Percentiles rank a stretch among this genome's conserved stretches.
These are phyloP conservation scores for Russula griseocarnosa DNA, from an alignment of 768 basidiomycete species.

Conservation along the genomic window DNA sequence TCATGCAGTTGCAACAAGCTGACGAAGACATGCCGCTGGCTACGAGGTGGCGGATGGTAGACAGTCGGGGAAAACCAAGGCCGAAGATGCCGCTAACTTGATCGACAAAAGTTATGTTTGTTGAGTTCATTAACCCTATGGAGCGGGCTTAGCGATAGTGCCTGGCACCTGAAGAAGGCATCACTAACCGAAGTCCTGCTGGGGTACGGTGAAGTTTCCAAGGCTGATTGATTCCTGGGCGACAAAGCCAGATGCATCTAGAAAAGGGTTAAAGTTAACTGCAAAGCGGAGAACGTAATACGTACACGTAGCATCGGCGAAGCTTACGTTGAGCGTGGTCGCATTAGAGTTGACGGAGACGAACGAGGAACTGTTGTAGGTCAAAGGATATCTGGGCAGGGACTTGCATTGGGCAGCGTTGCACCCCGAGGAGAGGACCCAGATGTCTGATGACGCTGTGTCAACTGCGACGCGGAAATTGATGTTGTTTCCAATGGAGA, in stretches of 20 bases:
- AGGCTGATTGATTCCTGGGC: constrained; percentile 60
- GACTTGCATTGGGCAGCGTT: constrained; percentile 48
- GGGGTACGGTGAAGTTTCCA: constrained; percentile 53
- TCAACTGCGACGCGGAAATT: constrained; percentile 68
- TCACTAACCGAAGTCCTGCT: constrained; percentile 64
- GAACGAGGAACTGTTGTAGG: constrained; percentile 64
- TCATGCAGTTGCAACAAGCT: not conserved
- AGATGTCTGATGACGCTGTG: constrained; percentile 70
- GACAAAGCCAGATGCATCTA: constrained; percentile 67
- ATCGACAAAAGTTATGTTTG: constrained; percentile 59
- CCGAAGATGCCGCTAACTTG: constrained; percentile 70
- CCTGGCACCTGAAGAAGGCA: not conserved
- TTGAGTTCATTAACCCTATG: constrained; percentile 56
- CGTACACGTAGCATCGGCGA: constrained; percentile 68
- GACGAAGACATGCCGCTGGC: constrained; percentile 45
- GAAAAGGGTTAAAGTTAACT: constrained; percentile 1
- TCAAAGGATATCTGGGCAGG: constrained; percentile 68
- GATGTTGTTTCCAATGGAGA: constrained; percentile 56
- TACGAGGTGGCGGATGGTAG: constrained; percentile 47
- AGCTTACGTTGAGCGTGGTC: constrained; percentile 56
- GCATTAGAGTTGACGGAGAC: constrained; percentile 54
- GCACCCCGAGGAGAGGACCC: constrained; percentile 66
- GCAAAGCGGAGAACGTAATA: constrained; percentile 13
- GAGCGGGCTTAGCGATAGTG: not conserved
- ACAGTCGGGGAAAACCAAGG: constrained; percentile 71